Conservation (phyloP, 441 rosid species). For the Euphorbia schlechtendalii region DNA sequence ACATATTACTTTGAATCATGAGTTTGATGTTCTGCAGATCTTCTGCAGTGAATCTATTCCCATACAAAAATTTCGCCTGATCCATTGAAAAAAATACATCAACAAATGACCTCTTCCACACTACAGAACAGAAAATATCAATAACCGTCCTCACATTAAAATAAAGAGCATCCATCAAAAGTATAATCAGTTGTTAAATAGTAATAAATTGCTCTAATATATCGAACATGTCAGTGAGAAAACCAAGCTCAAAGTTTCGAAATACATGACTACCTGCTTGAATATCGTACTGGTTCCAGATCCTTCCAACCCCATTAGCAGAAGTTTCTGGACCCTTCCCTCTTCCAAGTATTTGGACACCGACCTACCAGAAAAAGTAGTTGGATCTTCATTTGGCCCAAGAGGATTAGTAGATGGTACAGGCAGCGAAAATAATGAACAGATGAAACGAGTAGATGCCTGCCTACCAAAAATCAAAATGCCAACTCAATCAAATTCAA, state of each 20-base stretch:
- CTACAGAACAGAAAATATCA: neutral
- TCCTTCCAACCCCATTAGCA: too few relatives aligned
- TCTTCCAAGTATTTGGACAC: slow-evolving; percentile 65
- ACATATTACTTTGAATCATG: too few relatives aligned
- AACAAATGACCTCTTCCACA: neutral
- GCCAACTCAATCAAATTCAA: too few relatives aligned
- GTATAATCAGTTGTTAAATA: neutral
- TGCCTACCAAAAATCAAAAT: slow-evolving; percentile 41
- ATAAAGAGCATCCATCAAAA: neutral
- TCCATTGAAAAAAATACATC: slow-evolving; percentile 7
- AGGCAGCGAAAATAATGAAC: slow-evolving; percentile 73
- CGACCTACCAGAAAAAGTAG: too few relatives aligned
- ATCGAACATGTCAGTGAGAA: too few relatives aligned
- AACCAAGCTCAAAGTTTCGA: neutral
- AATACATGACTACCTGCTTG: slow-evolving; percentile 48
- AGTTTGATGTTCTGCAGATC: too few relatives aligned
- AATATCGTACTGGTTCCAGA: too few relatives aligned
- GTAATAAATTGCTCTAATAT: neutral
- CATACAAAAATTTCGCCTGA: too few relatives aligned
- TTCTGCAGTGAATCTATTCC: too few relatives aligned
- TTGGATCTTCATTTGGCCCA: too few relatives aligned
- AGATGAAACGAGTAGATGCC: slow-evolving; percentile 76
- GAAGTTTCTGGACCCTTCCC: slow-evolving; percentile 55
- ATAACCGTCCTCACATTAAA: neutral
- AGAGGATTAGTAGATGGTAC: slow-evolving; percentile 64